Evolutionary conservation across 257 asterid genomes (phyloP), one percentile per base, ranked within the genome.

Genomic region (Nemophila menziesii): DNA sequence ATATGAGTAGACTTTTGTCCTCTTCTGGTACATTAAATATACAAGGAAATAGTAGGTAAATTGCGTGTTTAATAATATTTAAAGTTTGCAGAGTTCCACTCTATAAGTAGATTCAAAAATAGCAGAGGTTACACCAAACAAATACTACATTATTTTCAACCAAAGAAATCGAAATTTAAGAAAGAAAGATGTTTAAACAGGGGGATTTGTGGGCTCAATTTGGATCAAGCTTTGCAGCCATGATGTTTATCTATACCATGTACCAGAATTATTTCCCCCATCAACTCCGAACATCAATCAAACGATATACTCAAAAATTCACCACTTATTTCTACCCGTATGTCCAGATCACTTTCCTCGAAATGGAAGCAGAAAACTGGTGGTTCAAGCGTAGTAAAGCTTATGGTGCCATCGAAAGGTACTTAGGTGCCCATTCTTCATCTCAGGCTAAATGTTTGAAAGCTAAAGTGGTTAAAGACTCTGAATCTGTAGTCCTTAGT

Each of bases 391-490:
- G 63, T 12, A 18, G 39, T 29, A 48, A 48, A 21, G 63, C 56
- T 24, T 57, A 17, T 21, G 33, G 22, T 12, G 44, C 39, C 5
- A 76, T 80, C 16, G 58, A 79, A 52, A 44, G 92, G 5, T 78
- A 78, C 33, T 68, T 74, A 14, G 61, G 71, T 36, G 54, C 63
- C 55, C 53, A 48, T 14, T 75, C 86, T 42, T 51, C 86, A 36
- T 7, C 29, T 3, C 77, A 70, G 39, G 92, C 92, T n/a, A 69
- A 59, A 40, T 61, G 69, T 3, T 69, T 75, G 42, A 46, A 56
- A 14, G 86, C 82, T 44, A 62, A 39, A 15, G 60, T 62, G 2
- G 27, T 58, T n/a, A 65, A 60, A 8, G 76, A 75, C 49, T 56
- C 56, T 14, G 71, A 72, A 8, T 24, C 73, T 29, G 26, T 75